Base-by-base conservation (phyloP, 192 early-diverging fungal genomes). In the Entomortierella beljakovae region DNA sequence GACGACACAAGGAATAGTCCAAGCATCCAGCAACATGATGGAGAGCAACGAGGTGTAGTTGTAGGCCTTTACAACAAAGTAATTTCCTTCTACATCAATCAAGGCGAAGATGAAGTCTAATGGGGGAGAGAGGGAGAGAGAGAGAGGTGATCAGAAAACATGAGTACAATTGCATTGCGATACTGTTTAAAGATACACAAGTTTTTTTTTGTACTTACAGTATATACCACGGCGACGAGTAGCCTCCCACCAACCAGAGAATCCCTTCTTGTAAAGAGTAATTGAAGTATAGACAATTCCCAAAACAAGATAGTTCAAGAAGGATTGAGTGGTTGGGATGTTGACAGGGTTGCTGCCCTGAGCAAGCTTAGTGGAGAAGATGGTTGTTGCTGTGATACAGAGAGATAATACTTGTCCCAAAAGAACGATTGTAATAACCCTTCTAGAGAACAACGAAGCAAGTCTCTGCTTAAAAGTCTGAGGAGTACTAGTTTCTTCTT, bases 81-180 rank as follows among this genome's bases (percentile, higher is more conserved):
- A 94, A 62, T 94, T 94, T 70, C 90, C 93, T 74, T 94, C 92
- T 2, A 94, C 91, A 75, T 94, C 93, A 16, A 91, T 88, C 10
- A 88, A 59, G 1, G 86, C 89, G 69, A 94, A 71, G 5, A 92
- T 40, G 25, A 92, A 67, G 38, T 89, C 83, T 83, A 64, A n/a
- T n/a, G n/a, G n/a, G n/a, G n/a, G n/a, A n/a, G n/a, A 20, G 35
- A 6, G 25, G 49, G 11, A 33, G 46, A 63, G 59, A 68, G 29
- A 64, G 57, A 37, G 32, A 15, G 43, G 22, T 20, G 16, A 32
- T n/a, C 3, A 38, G 40, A 35, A 37, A 23, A 16, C 40, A 1
- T 37, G 57, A 40, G 28, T 20, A 22, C 13, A 0, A 9, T 28
- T 40, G 13, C 11, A 22, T 43, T 54, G 54, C 16, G 46, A 28